These are phyloP conservation scores for Colletotrichum agaves DNA, from an alignment of 2,329 filamentous ascomycete species.

Conservation along the genomic window DNA sequence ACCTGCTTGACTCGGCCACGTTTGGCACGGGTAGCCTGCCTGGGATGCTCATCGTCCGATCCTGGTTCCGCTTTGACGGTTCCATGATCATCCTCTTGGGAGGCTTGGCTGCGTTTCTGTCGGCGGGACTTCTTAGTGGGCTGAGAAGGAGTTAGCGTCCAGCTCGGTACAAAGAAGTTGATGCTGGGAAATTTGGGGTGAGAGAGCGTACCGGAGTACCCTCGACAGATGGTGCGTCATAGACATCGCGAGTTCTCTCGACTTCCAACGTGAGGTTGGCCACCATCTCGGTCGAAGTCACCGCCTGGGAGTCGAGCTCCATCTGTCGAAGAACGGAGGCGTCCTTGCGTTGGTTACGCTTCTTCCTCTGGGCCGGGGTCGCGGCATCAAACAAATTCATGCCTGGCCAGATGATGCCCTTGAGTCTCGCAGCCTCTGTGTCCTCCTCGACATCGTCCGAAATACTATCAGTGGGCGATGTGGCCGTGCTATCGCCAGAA, in stretches of 20 bases:
- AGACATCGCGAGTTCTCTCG: constrained; percentile 66
- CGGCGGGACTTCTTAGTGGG: constrained; percentile 17
- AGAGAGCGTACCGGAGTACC: constrained; percentile 59
- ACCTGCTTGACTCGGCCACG: background rate
- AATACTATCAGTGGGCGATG: background rate
- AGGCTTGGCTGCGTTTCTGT: constrained; percentile 11
- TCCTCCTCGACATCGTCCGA: constrained; percentile 19
- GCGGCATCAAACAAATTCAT: constrained; percentile 88
- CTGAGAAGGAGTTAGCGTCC: background rate
- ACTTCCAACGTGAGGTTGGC: constrained; percentile 65
- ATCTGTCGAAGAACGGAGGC: constrained; percentile 76
- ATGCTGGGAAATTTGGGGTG: background rate
- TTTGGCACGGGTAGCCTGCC: background rate
- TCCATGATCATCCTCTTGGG: background rate
- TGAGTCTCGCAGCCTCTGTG: constrained; percentile 53
- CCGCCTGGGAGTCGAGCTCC: constrained; percentile 69
- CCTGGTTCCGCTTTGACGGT: constrained; percentile 21
- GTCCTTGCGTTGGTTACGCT: constrained; percentile 82
- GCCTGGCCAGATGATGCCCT: constrained; percentile 79
- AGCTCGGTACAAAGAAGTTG: background rate
- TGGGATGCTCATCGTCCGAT: background rate
- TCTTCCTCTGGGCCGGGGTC: constrained; percentile 76
- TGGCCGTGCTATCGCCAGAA: background rate
- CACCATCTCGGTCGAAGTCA: constrained; percentile 73
- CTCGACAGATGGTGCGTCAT: constrained; percentile 66